A percentile compares a stretch with the other conserved stretches of the same genome.
Evolutionary conservation across 495 filamentous ascomycete species (phyloP).

Genomic region (Penicillium ochrochloron): DNA sequence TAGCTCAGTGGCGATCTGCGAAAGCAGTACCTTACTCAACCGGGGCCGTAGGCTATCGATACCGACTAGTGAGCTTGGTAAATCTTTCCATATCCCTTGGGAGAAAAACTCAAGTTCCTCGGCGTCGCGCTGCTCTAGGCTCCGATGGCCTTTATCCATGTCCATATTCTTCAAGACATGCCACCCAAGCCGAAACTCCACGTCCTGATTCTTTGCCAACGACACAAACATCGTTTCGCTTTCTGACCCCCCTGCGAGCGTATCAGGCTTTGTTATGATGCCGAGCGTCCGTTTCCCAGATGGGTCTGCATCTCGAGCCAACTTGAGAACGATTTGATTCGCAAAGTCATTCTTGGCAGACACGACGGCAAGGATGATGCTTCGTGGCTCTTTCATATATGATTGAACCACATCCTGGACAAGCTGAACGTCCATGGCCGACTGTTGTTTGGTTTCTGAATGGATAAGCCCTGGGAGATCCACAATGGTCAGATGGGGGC

Average conservation of each 20-base stretch:
- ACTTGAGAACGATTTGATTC: conserved; percentile 51
- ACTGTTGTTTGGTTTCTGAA: conserved; percentile 42
- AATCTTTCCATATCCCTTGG: conserved; percentile 49
- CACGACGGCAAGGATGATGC: conserved; percentile 68
- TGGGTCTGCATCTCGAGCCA: conserved; percentile 14
- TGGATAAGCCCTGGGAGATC: conserved; percentile 68
- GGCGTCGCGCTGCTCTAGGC: conserved; percentile 38
- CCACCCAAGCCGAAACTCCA: conserved; percentile 53
- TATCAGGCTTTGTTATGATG: conserved; percentile 54
- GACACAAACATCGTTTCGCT: conserved; percentile 55
- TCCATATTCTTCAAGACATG: conserved; percentile 55
- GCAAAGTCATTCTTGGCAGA: conserved; percentile 55
- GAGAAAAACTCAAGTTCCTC: conserved; percentile 52
- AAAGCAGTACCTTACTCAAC: conserved; percentile 60
- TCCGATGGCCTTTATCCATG: conserved; percentile 43
- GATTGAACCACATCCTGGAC: conserved; percentile 55
- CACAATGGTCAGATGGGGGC: conserved; percentile 66
- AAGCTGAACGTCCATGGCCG: conserved; percentile 38
- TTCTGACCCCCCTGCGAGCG: conserved; percentile 24
- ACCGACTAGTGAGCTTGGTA: conserved; percentile 48
- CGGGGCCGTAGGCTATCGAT: conserved; percentile 52
- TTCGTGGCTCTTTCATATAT: conserved; percentile 62
- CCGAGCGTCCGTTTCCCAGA: conserved; percentile 51
- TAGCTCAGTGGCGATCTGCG: conserved; percentile 60
- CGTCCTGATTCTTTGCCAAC: conserved; percentile 55